phyloP scores from a whole-genome alignment of 2,329 filamentous ascomycete species.

The Aureobasidium sp. region DNA sequence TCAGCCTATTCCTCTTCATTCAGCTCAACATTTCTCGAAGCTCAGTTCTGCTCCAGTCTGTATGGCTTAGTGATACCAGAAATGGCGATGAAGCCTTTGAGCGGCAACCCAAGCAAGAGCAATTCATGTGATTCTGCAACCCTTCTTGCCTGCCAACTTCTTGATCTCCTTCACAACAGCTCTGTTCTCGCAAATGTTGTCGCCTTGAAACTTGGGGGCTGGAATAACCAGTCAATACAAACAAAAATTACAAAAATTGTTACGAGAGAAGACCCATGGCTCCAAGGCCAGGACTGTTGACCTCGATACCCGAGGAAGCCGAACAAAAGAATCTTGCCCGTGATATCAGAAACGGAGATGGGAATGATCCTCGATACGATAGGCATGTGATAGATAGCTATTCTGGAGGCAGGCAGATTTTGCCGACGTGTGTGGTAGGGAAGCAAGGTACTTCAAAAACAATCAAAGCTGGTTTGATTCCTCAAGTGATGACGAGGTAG shows the following conservation, averaged over 20 bases:
- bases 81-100: slow-evolving; percentile 21
- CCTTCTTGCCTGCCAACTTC: not conserved
- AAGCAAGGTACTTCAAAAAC: too few species aligned
- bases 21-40: slow-evolving; percentile 19
- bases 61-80: slow-evolving; percentile 18
- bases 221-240: too few species aligned
- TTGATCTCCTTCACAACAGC: slow-evolving; percentile 20
- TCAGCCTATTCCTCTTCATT: slow-evolving; percentile 32
- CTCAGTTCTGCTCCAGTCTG: slow-evolving; percentile 19
- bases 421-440: too few species aligned
- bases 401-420: too few species aligned
- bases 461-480: not conserved
- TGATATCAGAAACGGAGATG: not conserved
- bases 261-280: slow-evolving; percentile 43
- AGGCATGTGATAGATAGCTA: too few species aligned
- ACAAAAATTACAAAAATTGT: too few species aligned
- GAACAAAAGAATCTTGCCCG: slow-evolving; percentile 36
- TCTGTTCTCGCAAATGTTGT: slow-evolving; percentile 23
- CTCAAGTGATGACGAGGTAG: not conserved
- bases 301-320: slow-evolving; percentile 25
- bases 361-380: too few species aligned
- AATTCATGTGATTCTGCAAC: not conserved
- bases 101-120: slow-evolving; percentile 20
- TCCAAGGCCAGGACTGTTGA: slow-evolving; percentile 39
- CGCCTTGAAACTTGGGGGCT: slow-evolving; percentile 22